Base-by-base conservation (phyloP, 1,139 yeast species). In the Blastobotrys elegans region DNA sequence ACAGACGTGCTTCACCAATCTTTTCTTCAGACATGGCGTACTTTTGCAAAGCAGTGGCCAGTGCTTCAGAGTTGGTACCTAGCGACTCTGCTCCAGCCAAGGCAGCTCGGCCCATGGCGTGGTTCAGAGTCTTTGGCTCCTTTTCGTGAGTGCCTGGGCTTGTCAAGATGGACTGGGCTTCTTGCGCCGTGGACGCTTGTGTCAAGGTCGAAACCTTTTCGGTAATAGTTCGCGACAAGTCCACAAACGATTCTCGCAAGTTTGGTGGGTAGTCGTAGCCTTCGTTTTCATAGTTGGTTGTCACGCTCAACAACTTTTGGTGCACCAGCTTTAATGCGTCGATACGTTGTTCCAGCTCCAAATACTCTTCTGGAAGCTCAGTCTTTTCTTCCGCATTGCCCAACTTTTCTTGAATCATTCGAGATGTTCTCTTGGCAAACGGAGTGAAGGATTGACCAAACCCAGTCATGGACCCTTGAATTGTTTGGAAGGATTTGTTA, bases 231-330 rank as follows among this genome's bases (percentile, higher is more conserved):
- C 81, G 82, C 47, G 90, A 81, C 53, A 87, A 77, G 55, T 85
- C 94, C 46, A 76, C 75, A 55, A 87, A 77, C 17, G 92, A 82
- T 63, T 87, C 96, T 59, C 68, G 60, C 50, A 79, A 65, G 61
- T 84, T 83, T 48, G 81, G 78, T n/a, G 96, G 96, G 65, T 87
- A 87, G 66, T 88, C 96, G 67, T 88, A 87, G 48, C 84, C 75
- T 65, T 86, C 95, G 56, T 73, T 77, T 60, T 83, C 92, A 65
- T 84, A 87, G 50, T 84, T 83, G 40, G 72, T 56, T 50, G 95
- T 83, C 49, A 87, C 84, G 50, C 83, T 76, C 56, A 87, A 74
- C 48, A 87, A 76, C 62, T 84, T 82, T 64, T 77, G 77, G 71
- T 86, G 87, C 48, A 87, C 79, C 33, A 74, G 68, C 64, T 83